Conservation (phyloP, 495 filamentous ascomycete genomes). For the Penicillium cinerascens region DNA sequence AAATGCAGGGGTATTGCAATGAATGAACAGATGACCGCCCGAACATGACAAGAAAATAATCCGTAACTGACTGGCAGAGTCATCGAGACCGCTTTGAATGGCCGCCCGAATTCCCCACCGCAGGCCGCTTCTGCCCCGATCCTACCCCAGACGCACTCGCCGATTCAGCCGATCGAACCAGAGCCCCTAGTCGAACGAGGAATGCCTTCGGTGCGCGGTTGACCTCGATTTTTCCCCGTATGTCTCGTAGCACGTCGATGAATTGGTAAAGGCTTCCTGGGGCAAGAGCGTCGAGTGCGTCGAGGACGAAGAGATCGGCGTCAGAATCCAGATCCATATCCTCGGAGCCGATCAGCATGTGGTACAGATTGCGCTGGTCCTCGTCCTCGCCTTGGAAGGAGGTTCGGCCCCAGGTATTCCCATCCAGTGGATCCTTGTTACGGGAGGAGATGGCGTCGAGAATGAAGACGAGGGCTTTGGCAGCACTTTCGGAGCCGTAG, state of each 20-base stretch:
- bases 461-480: slow-evolving; percentile 39
- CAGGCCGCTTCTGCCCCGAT: slow-evolving; percentile 36
- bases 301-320: slow-evolving; percentile 40
- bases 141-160: slow-evolving; percentile 8
- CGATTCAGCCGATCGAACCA: slow-evolving; percentile 33
- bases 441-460: slow-evolving; percentile 42
- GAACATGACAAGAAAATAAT: slow-evolving; percentile 9
- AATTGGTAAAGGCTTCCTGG: slow-evolving; percentile 32
- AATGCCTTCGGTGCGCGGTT: slow-evolving; percentile 38
- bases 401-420: slow-evolving; percentile 35
- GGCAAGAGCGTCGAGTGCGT: slow-evolving; percentile 38
- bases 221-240: slow-evolving; percentile 38
- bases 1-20: slow-evolving; percentile 28
- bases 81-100: slow-evolving; percentile 37
- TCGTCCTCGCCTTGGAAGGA: slow-evolving; percentile 43
- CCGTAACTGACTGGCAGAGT: background rate
- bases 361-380: slow-evolving; percentile 49
- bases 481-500: slow-evolving; percentile 37
- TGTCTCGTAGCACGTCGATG: slow-evolving; percentile 27
- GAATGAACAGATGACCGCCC: slow-evolving; percentile 25
- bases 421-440: slow-evolving; percentile 44
- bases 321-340: slow-evolving; percentile 29
- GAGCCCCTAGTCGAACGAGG: slow-evolving; percentile 28
- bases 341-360: slow-evolving; percentile 43
- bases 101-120: slow-evolving; percentile 26